Evolutionary conservation across 108 stramenopile species (phyloP).

Genomic region (Poteriospumella lacustris): DNA sequence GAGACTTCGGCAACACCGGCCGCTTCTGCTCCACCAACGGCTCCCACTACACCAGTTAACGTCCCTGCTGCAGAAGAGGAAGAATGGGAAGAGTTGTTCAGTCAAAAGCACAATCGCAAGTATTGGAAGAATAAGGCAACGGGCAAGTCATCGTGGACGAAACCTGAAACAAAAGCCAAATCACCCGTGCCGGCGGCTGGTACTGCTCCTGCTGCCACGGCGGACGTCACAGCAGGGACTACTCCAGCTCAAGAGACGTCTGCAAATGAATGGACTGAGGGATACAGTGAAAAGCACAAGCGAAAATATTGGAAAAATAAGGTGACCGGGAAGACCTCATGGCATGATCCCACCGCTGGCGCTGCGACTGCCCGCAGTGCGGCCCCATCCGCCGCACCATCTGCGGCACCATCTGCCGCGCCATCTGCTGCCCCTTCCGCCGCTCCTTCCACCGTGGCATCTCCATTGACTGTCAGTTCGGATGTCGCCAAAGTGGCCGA

Average conservation of each 20-base stretch:
- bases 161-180: neutral
- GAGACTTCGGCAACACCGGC: neutral
- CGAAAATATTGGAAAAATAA: slow-evolving; percentile 24
- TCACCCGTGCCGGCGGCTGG: too few relatives aligned
- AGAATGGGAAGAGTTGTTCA: slow-evolving; percentile 21
- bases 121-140: neutral
- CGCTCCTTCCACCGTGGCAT: neutral
- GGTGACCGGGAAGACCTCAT: slow-evolving; percentile 1
- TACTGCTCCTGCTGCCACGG: too few relatives aligned
- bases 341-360: neutral
- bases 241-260: too few relatives aligned
- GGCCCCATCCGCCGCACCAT: neutral
- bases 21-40: neutral
- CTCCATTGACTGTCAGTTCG: neutral
- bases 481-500: neutral
- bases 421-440: neutral
- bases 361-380: too few relatives aligned
- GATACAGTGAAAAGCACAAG: slow-evolving; percentile 16
- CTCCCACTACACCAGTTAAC: too few relatives aligned
- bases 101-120: neutral
- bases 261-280: neutral
- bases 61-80: too few relatives aligned
- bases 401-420: neutral
- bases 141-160: neutral
- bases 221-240: too few relatives aligned